Percentiles rank a stretch among this genome's conserved stretches.
phyloP scores from a whole-genome alignment of 805 yeast genomes.

The Candida pseudoglaebosa region DNA sequence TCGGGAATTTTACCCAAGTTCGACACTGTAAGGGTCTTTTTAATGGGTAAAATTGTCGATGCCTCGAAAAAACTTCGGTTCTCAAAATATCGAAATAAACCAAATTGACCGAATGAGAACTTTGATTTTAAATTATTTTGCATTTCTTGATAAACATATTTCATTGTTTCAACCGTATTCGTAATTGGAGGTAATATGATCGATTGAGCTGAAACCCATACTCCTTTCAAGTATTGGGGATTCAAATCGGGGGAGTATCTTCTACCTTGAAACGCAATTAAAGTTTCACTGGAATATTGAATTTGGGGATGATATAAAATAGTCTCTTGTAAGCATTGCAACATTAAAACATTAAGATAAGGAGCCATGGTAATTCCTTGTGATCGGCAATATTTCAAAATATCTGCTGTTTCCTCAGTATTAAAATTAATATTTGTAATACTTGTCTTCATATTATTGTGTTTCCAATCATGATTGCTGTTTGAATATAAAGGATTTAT shows the following conservation, averaged over 20 bases:
- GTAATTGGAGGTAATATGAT: slow-evolving; percentile 9
- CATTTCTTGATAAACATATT: slow-evolving; percentile 9
- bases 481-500: slow-evolving; percentile 11
- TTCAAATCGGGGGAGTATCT: slow-evolving; percentile 14
- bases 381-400: slow-evolving; percentile 14
- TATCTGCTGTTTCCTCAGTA: slow-evolving; percentile 9
- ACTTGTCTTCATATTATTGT: slow-evolving; percentile 9
- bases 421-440: slow-evolving; percentile 13
- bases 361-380: slow-evolving; percentile 21
- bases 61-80: slow-evolving; percentile 10
- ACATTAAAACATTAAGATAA: slow-evolving; percentile 14
- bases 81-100: slow-evolving; percentile 11
- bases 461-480: slow-evolving; percentile 2
- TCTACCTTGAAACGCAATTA: slow-evolving; percentile 17
- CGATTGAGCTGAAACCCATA: slow-evolving; percentile 11
- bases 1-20: slow-evolving; percentile 16
- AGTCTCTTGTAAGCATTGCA: slow-evolving; percentile 15
- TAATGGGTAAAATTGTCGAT: neutral
- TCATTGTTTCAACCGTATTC: slow-evolving; percentile 6
- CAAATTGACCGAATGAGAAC: slow-evolving; percentile 10
- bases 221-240: slow-evolving; percentile 9
- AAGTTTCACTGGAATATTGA: slow-evolving; percentile 9
- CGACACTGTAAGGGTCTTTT: slow-evolving; percentile 16
- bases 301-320: slow-evolving; percentile 8
- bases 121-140: slow-evolving; percentile 7